Evolutionary conservation across 2,329 filamentous ascomycete species (phyloP), one percentile per base, ranked within the genome.

Genomic region (Colletotrichum gigasporum): DNA sequence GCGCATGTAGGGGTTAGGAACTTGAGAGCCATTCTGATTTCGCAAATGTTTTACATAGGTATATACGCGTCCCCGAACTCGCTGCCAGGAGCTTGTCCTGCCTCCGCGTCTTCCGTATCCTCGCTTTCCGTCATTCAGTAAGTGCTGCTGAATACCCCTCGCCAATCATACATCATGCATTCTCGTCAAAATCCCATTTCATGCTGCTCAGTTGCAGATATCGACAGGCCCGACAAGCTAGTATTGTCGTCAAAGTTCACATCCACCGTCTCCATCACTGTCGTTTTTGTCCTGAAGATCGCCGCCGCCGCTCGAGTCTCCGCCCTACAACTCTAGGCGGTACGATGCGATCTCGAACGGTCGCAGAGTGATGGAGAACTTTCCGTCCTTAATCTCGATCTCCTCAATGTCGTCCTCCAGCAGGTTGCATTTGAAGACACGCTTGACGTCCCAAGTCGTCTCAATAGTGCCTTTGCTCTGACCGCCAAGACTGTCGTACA

Each of bases 401-500:
- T 89, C 87, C 68, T 93, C 90, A 58, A 89, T 78, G 71, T 97
- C 91, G 76, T 99, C 96, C 76, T 99, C 96, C 30, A 99, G 80
- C 66, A 96, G 76, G 78, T 97, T 98, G 41, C 89, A 90, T 84
- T 93, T 97, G 79, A 85, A 90, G 30, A 91, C 93, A 70, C 87
- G 89, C 81, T 90, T 90, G 26, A 97, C 88, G 24, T 88, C 81
- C 76, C 95, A 86, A 8, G 79, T 84, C 50, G 91, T 91, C 44
- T 83, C 79, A 71, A 97, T 87, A 1, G 82, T 87, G 2, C 91
- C 94, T 67, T 89, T 87, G 66, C 88, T 89, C 71, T 88, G 90
- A 0, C 96, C 96, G 45, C 96, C 96, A 41, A 98, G 80, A 65
- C 91, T 91, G 75, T 99, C 96, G 74, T 96, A 99, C 18, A 97